Conservation (phyloP, 306 rosid genomes). For the Quercus alba region DNA sequence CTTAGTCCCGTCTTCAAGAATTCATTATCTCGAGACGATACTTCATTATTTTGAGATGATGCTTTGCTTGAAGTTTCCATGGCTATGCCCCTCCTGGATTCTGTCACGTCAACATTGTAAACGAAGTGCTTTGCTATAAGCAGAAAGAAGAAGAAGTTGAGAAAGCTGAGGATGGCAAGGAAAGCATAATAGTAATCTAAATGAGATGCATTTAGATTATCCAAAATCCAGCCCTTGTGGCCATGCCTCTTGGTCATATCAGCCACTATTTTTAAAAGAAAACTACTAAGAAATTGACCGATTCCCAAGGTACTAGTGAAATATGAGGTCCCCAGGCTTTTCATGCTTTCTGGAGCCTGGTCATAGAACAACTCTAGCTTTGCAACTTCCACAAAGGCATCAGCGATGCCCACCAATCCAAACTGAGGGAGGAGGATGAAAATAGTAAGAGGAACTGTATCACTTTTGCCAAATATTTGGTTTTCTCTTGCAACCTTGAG, state of each 20-base stretch:
- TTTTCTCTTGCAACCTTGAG: slow-evolving; percentile 47
- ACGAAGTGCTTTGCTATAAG: slow-evolving; percentile 54
- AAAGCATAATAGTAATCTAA: slow-evolving; percentile 65
- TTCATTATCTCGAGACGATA: neutral
- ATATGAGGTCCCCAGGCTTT: slow-evolving; percentile 75
- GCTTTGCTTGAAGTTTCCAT: slow-evolving; percentile 8
- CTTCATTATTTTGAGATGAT: slow-evolving; percentile 4
- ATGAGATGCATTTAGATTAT: slow-evolving; percentile 62
- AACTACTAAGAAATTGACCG: slow-evolving; percentile 63
- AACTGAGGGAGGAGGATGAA: slow-evolving; percentile 79
- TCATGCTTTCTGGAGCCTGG: slow-evolving; percentile 80
- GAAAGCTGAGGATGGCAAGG: slow-evolving; percentile 46
- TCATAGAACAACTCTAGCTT: slow-evolving; percentile 81
- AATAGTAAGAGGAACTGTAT: slow-evolving; percentile 58
- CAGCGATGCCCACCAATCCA: slow-evolving; percentile 64
- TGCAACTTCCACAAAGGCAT: slow-evolving; percentile 63
- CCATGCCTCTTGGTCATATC: slow-evolving; percentile 43
- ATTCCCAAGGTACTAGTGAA: slow-evolving; percentile 57
- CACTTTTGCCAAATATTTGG: slow-evolving; percentile 13
- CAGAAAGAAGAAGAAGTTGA: slow-evolving; percentile 65
- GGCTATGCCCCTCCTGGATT: slow-evolving; percentile 26
- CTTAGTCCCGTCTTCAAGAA: slow-evolving; percentile 4
- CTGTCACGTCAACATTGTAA: slow-evolving; percentile 42
- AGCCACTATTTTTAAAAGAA: slow-evolving; percentile 55
- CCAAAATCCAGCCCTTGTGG: slow-evolving; percentile 65